These are phyloP conservation scores for Vinca major DNA, from an alignment of 305 asterid species.

Conservation along the genomic window DNA sequence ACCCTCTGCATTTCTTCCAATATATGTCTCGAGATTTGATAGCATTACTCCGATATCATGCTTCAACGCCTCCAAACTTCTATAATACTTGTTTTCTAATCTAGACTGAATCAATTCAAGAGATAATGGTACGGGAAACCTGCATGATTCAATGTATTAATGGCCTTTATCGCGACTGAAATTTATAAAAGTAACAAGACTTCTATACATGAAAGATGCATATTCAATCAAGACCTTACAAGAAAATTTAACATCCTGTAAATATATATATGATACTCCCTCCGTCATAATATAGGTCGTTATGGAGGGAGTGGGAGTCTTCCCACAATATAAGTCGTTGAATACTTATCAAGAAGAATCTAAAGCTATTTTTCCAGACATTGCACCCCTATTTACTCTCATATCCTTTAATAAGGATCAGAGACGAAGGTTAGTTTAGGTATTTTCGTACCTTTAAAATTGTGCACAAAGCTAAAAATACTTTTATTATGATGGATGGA, in stretches of 20 bases:
- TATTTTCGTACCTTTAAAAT: too few species aligned
- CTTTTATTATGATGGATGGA: too few species aligned
- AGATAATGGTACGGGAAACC: slow-evolving; percentile 89
- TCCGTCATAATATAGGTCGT: too few species aligned
- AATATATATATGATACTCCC: neutral
- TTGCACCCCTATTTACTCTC: too few species aligned
- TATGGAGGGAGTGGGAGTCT: too few species aligned
- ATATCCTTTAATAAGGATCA: too few species aligned
- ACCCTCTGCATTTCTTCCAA: slow-evolving; percentile 51
- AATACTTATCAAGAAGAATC: too few species aligned
- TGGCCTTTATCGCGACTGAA: neutral
- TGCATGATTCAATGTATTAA: slow-evolving; percentile 22
- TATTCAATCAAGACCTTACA: neutral
- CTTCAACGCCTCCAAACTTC: slow-evolving; percentile 72
- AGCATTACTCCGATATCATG: slow-evolving; percentile 75
- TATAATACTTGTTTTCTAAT: slow-evolving; percentile 72
- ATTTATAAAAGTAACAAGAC: neutral
- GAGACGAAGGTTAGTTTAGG: too few species aligned
- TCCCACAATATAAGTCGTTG: too few species aligned
- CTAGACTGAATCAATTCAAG: slow-evolving; percentile 62
- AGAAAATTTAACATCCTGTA: neutral
- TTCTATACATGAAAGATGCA: neutral
- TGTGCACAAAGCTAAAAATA: too few species aligned
- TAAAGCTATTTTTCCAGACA: too few species aligned
- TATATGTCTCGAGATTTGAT: slow-evolving; percentile 49